Evolutionary conservation across 176 grass and related monocot species (phyloP).

Genomic region (Carex scoparia): DNA sequence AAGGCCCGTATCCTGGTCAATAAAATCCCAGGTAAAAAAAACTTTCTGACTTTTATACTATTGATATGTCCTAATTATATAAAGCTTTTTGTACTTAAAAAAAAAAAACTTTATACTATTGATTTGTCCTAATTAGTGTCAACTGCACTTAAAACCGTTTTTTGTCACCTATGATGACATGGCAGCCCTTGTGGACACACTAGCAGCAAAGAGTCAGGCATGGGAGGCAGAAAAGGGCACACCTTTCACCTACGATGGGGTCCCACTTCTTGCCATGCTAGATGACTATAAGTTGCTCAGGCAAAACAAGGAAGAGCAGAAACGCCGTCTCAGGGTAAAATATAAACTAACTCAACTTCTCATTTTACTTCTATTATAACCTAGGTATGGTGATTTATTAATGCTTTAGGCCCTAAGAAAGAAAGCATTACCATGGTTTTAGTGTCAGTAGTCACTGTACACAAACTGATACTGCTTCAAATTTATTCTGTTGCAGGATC

Average conservation of each 20-base stretch:
- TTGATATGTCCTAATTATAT: not conserved
- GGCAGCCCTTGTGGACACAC: constrained; percentile 65
- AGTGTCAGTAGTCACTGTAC: not conserved
- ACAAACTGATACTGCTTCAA: not conserved
- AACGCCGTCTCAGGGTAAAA: constrained; percentile 59
- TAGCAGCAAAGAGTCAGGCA: constrained; percentile 55
- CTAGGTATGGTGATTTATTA: not conserved
- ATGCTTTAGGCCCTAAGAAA: too few species aligned
- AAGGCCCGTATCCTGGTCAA: constrained; percentile 84
- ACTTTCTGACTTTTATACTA: not conserved
- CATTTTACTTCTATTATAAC: not conserved
- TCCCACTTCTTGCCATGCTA: constrained; percentile 76
- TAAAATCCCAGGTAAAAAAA: constrained; percentile 74
- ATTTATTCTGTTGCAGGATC: constrained; percentile 46
- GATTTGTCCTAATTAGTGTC: not conserved
- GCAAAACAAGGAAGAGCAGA: constrained; percentile 80
- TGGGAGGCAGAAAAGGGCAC: constrained; percentile 70
- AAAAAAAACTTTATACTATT: not conserved
- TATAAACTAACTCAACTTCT: not conserved
- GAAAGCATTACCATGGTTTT: not conserved
- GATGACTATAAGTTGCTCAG: constrained; percentile 77
- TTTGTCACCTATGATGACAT: not conserved
- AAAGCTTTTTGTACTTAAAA: not conserved
- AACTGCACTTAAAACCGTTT: not conserved
- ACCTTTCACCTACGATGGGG: constrained; percentile 64